Conservation (phyloP, 495 filamentous ascomycete genomes). For the Aspergillus sparsus region DNA sequence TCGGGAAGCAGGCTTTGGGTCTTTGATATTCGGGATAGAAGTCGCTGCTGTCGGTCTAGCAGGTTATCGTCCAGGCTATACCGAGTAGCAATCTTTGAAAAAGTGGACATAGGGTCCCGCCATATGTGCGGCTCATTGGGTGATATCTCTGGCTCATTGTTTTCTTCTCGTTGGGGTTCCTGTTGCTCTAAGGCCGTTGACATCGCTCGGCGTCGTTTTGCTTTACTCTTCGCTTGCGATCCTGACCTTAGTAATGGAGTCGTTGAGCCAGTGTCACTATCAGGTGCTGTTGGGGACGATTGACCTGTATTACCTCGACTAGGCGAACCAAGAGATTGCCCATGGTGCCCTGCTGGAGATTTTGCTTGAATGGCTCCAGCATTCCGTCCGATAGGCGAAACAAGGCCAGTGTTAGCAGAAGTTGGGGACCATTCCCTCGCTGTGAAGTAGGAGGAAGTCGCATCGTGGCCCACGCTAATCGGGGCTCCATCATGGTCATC, state of each 20-base stretch:
- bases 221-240: slow-evolving; percentile 28
- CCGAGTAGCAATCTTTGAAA: slow-evolving; percentile 36
- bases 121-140: slow-evolving; percentile 4
- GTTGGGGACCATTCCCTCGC: slow-evolving; percentile 22
- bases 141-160: slow-evolving; percentile 12
- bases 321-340: slow-evolving; percentile 24
- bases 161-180: slow-evolving; percentile 36
- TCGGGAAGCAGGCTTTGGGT: slow-evolving; percentile 44
- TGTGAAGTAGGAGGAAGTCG: slow-evolving; percentile 27
- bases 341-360: slow-evolving; percentile 8
- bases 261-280: slow-evolving; percentile 44
- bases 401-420: background rate
- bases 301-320: slow-evolving; percentile 26
- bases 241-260: slow-evolving; percentile 35
- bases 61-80: slow-evolving; percentile 52
- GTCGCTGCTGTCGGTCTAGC: slow-evolving; percentile 39
- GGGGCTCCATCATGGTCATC: slow-evolving; percentile 21
- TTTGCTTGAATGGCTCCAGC: slow-evolving; percentile 3
- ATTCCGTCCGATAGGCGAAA: slow-evolving; percentile 5
- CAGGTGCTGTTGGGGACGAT: slow-evolving; percentile 27
- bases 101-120: slow-evolving; percentile 18
- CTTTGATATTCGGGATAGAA: slow-evolving; percentile 37
- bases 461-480: slow-evolving; percentile 23
- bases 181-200: slow-evolving; percentile 34
- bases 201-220: slow-evolving; percentile 26